Conservation (phyloP, 1,284 basidiomycete species). For the Cerrena zonata region DNA sequence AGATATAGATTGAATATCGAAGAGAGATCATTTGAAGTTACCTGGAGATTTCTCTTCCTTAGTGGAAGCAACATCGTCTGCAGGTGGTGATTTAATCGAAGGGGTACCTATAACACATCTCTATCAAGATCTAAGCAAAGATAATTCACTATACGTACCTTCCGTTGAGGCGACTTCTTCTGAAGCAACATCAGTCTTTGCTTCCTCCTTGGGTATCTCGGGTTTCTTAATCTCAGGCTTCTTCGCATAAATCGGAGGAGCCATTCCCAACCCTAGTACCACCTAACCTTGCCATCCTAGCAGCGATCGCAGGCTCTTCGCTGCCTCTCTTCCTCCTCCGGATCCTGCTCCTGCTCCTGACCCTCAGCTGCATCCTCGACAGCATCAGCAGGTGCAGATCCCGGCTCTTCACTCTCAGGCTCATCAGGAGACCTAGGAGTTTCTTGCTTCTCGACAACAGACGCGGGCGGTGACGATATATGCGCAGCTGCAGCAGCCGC, state of each 20-base stretch:
- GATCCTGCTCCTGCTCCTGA: slow-evolving; percentile 39
- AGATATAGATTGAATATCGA: not conserved
- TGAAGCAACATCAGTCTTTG: slow-evolving; percentile 11
- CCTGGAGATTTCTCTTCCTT: not conserved
- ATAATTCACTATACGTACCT: no score
- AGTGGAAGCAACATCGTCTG: not conserved
- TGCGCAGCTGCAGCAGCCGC: not conserved
- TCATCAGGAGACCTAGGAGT: slow-evolving; percentile 39
- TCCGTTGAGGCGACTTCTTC: slow-evolving; percentile 3
- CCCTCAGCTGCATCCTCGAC: slow-evolving; percentile 29
- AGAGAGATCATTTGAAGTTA: not conserved
- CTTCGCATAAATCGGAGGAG: slow-evolving; percentile 57
- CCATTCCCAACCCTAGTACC: slow-evolving; percentile 80
- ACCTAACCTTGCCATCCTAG: slow-evolving; percentile 83
- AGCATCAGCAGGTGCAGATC: slow-evolving; percentile 21
- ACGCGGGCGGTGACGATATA: not conserved
- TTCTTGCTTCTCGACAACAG: slow-evolving; percentile 31
- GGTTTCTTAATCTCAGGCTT: slow-evolving; percentile 45
- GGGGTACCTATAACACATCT: not conserved
- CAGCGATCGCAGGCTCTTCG: slow-evolving; percentile 78
- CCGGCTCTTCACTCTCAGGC: slow-evolving; percentile 26
- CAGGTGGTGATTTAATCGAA: not conserved
- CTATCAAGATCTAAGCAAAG: no score
- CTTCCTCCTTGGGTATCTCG: slow-evolving; percentile 22
- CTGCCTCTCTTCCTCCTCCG: slow-evolving; percentile 74